Evolutionary conservation across 2,329 filamentous ascomycete genomes (phyloP), one percentile per base, ranked within the genome.

Genomic region (Alternaria triticimaculans): DNA sequence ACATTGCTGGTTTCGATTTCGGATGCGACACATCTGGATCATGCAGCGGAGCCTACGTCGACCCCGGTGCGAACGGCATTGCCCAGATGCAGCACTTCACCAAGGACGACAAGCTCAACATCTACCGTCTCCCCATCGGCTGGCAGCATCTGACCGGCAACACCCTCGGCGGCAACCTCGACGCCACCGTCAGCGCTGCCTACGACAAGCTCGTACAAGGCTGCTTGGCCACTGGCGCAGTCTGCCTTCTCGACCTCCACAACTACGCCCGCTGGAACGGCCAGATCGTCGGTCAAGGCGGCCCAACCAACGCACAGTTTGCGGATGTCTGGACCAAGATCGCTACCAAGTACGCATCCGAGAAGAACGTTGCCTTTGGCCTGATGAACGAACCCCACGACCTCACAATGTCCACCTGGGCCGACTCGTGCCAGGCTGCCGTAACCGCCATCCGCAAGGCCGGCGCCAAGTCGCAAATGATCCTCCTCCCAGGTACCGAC

Each of bases 301-400:
- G 88, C 0, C 88, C 88, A 0, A 84, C 84, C 0, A 84, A 90
- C 72, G 85, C 84, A 11, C 79, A 88, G 14, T 88, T 91, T 68
- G 85, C 83, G 4, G 80, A 79, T 45, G 77, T 91, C 6, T 92
- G 89, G 89, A 76, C 68, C 28, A 80, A 82, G 72, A 65, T 83
- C 5, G 89, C 89, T 1, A 81, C 78, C 1, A 87, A 87, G 72
- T 92, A 91, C 76, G 84, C 82, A 21, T 71, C 72, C 6, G 78
- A 87, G 54, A 74, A 82, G 41, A 87, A 85, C 63, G 79, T 92
- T 25, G 82, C 86, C 4, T 90, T 92, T 67, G 89, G 88, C 14
- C 74, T 92, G 48, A 91, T 92, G 89, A 92, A 92, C 78, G 90
- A 83, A 79, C 89, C 89, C 7, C 88, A 90, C 75, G 86, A 60